A percentile compares a stretch with the other conserved stretches of the same genome.
phyloP scores from a whole-genome alignment of 495 filamentous ascomycete species.

The Pyronema domesticum region DNA sequence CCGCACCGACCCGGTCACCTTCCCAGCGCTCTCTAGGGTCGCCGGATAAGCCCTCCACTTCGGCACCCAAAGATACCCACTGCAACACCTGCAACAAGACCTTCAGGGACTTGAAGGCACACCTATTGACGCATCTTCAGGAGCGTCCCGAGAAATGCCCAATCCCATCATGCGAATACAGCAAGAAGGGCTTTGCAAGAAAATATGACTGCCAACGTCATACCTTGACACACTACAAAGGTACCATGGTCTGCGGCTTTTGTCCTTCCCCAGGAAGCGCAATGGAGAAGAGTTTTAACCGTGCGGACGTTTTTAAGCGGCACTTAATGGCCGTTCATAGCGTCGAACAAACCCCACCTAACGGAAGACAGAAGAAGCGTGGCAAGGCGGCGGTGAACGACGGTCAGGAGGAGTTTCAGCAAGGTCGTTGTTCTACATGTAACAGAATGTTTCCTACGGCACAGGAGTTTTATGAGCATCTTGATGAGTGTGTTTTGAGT shows the following conservation, averaged over 20 bases:
- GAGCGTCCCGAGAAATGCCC: constrained; percentile 95
- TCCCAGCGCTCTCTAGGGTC: constrained; percentile 14
- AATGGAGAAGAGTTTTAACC: constrained; percentile 95
- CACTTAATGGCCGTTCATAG: constrained; percentile 86
- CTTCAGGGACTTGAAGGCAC: constrained; percentile 35
- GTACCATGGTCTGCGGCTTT: constrained; percentile 97
- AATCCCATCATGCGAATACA: constrained; percentile 84
- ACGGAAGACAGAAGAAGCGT: constrained; percentile 74
- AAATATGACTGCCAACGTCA: constrained; percentile 99
- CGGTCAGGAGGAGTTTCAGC: constrained; percentile 29
- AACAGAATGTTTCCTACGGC: constrained; percentile 78
- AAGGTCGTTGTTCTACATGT: constrained; percentile 93
- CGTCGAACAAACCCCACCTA: constrained; percentile 89
- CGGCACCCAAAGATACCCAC: constrained; percentile 20
- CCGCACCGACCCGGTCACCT: constrained; percentile 6
- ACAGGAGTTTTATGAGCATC: constrained; percentile 97
- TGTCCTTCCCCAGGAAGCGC: constrained; percentile 83
- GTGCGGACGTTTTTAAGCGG: constrained; percentile 96
- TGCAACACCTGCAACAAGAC: constrained; percentile 23
- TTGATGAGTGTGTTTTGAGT: constrained; percentile 94
- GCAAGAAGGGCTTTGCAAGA: constrained; percentile 83
- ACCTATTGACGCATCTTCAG: constrained; percentile 89
- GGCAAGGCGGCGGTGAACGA: constrained; percentile 28
- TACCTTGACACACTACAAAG: constrained; percentile 95
- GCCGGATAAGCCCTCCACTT: no score